Percentiles rank a stretch among this genome's conserved stretches.
These are phyloP conservation scores for Syzygium syzygioides DNA, from an alignment of 441 rosid genomes.

Conservation along the genomic window DNA sequence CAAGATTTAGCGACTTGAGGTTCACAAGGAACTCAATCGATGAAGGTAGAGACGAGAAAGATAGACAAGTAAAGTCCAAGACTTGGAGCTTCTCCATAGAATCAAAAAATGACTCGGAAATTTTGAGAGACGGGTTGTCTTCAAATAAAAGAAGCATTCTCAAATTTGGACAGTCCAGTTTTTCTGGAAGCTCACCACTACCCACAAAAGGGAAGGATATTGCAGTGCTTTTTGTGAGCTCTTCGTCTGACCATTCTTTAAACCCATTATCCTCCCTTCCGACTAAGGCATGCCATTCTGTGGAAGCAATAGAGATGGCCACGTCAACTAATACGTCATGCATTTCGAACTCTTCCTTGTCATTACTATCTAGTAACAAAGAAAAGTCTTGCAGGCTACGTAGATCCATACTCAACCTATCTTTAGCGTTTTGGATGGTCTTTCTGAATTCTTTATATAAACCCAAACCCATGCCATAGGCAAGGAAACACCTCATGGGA, in stretches of 20 bases:
- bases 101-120: fast-evolving
- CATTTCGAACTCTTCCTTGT: no score
- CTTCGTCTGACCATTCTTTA: background rate
- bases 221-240: background rate
- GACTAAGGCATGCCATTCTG: background rate
- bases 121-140: fast-evolving
- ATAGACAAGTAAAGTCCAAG: fast-evolving
- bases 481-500: fast-evolving
- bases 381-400: no score
- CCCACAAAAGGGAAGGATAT: fast-evolving
- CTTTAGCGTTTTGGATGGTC: no score
- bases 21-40: fast-evolving
- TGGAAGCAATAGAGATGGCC: no score
- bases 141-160: fast-evolving
- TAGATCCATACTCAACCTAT: no score
- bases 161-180: background rate
- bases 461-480: no score
- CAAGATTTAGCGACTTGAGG: fast-evolving
- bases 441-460: no score
- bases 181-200: background rate
- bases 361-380: no score
- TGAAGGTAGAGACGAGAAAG: background rate
- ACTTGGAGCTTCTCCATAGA: background rate
- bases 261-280: background rate
- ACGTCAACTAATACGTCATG: no score